Evolutionary conservation across 345 rosid species (phyloP).

Genomic region (Eucalyptus polyanthemos): DNA sequence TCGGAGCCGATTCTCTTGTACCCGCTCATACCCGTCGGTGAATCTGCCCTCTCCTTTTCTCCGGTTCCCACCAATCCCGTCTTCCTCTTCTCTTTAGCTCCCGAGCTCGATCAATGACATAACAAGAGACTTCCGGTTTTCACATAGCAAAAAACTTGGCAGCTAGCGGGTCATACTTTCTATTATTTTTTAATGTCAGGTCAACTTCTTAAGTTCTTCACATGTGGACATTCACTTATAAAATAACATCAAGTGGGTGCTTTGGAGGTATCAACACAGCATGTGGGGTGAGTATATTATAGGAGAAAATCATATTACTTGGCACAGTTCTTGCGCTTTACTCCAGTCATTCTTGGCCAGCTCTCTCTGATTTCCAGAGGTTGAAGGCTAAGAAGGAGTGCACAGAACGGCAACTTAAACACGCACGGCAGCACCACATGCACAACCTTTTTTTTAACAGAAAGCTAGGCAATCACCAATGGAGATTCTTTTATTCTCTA

Average conservation of each 20-base stretch:
- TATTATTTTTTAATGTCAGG: neutral
- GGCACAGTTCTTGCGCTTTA: neutral
- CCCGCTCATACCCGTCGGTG: conserved; percentile 45
- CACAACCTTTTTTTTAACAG: neutral
- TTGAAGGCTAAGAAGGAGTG: neutral
- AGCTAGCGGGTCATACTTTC: neutral
- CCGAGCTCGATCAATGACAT: neutral
- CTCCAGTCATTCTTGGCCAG: neutral
- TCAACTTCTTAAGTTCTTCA: neutral
- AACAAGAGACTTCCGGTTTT: neutral
- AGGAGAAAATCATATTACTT: neutral
- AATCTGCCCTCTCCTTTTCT: conserved; percentile 32
- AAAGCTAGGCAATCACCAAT: neutral
- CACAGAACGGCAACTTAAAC: neutral
- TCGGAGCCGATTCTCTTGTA: conserved; percentile 63
- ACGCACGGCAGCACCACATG: neutral
- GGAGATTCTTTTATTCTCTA: neutral
- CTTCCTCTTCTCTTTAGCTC: neutral
- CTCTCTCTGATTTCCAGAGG: neutral
- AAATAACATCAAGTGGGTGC: neutral
- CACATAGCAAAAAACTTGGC: neutral
- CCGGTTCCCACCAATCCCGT: conserved; percentile 31
- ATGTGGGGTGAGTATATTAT: neutral
- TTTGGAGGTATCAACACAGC: neutral
- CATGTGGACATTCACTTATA: neutral